These are phyloP conservation scores for Leptographium galeiforme DNA, from an alignment of 2,329 filamentous ascomycete genomes.

Conservation along the genomic window DNA sequence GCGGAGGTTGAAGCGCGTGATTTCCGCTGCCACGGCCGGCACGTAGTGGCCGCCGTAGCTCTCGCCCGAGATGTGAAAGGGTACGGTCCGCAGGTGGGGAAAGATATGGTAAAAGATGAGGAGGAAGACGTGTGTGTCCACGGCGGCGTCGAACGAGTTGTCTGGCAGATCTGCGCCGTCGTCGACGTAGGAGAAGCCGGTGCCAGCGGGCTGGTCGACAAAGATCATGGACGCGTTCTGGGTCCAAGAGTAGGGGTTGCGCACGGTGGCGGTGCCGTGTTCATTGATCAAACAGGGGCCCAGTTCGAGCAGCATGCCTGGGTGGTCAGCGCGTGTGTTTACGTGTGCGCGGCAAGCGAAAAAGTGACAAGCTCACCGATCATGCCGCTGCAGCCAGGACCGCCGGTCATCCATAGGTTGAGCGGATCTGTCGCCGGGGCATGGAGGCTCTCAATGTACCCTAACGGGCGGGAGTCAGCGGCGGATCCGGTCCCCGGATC, in stretches of 20 bases:
- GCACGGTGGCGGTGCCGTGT: conserved; percentile 25
- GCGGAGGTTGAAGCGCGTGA: conserved; percentile 33
- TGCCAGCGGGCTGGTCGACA: conserved; percentile 46
- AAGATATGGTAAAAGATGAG: conserved; percentile 2
- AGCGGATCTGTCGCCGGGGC: conserved; percentile 17
- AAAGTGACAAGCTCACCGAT: conserved; percentile 16
- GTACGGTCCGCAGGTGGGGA: neutral
- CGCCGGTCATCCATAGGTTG: conserved; percentile 25
- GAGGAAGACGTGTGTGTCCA: conserved; percentile 2
- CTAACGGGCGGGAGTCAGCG: neutral
- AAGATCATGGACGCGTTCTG: conserved; percentile 47
- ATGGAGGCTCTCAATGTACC: conserved; percentile 43
- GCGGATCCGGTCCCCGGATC: no score
- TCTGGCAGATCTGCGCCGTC: conserved; percentile 22
- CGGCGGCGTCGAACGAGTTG: conserved; percentile 33
- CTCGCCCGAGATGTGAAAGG: conserved; percentile 3
- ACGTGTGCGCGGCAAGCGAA: no score
- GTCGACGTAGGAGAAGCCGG: conserved; percentile 37
- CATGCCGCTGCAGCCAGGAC: conserved; percentile 26
- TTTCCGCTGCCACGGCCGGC: conserved; percentile 38
- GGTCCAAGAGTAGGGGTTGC: conserved; percentile 43
- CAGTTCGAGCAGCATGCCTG: conserved; percentile 22
- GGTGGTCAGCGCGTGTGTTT: neutral
- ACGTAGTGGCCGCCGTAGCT: conserved; percentile 35
- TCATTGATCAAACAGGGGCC: conserved; percentile 31